Evolutionary conservation across 169 alveolate genomes (phyloP).

Genomic region (Theileria sp.): DNA sequence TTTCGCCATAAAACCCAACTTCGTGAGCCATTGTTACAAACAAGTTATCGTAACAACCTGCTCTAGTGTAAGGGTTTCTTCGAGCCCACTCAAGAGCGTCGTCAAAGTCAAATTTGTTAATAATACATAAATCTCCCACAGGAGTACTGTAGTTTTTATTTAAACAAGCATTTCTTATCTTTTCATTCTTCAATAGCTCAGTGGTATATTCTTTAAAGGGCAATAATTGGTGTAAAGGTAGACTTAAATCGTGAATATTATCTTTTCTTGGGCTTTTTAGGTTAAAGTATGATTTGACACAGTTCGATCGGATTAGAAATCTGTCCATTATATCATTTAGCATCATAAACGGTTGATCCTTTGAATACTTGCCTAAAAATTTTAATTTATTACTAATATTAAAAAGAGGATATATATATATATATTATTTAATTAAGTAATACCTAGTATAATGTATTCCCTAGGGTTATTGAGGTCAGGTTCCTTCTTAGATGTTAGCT

Average conservation of each 20-base stretch:
- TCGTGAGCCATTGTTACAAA: constrained; percentile 63
- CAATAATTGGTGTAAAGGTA: constrained; percentile 54
- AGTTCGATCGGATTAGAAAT: constrained; percentile 63
- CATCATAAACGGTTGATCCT: constrained; percentile 9
- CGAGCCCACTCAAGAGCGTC: constrained; percentile 68
- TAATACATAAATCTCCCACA: constrained; percentile 48
- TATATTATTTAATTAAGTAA: background rate
- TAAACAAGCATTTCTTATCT: constrained; percentile 32
- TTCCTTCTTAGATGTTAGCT: constrained; percentile 21
- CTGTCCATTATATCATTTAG: constrained; percentile 55
- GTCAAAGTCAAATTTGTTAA: constrained; percentile 58
- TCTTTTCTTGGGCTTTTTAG: constrained; percentile 58
- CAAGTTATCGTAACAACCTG: constrained; percentile 64
- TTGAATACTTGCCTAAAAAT: constrained; percentile 10
- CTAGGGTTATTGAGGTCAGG: constrained; percentile 38
- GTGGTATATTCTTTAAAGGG: constrained; percentile 48
- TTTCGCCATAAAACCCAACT: constrained; percentile 65
- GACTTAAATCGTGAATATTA: constrained; percentile 37
- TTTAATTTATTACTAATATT: background rate
- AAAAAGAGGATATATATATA: background rate
- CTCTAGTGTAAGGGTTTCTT: constrained; percentile 60
- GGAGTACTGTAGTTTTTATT: constrained; percentile 23
- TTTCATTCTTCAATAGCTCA: constrained; percentile 22
- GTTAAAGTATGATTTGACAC: constrained; percentile 52
- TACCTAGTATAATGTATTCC: constrained; percentile 56